Base-by-base conservation (phyloP, 2,329 filamentous ascomycete genomes). In the Colletotrichum tropicicola region DNA sequence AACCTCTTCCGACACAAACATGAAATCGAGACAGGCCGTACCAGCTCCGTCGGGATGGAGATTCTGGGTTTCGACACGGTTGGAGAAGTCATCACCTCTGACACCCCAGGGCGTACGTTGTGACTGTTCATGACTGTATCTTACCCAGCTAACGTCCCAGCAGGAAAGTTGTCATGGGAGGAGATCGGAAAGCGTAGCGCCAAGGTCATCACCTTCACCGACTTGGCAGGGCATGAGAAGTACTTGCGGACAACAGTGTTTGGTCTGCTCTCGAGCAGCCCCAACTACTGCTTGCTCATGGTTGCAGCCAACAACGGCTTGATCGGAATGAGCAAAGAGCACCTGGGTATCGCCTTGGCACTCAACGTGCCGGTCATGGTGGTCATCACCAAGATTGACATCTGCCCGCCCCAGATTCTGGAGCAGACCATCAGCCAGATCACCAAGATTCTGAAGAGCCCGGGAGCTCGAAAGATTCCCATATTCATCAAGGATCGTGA, bases 351-450 rank as follows among this genome's bases (percentile, higher is more conserved):
- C 68, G 95, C 96, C 0, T 83, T 98, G 30, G 94, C 96, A 1
- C 83, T 99, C 54, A 98, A 98, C 73, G 95, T 99, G 10, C 96
- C 96, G 0, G 93, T 99, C 71, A 97, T 99, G 93, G 94, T 98
- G 4, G 91, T 98, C 69, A 90, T 98, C 68, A 99, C 95, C 77
- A 99, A 98, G 82, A 97, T 98, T 69, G 96, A 98, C 75, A 98
- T 98, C 59, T 98, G 96, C 77, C 96, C 96, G 21, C 94, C 95
- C 2, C 92, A 98, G 69, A 98, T 99, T 73, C 83, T 99, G 23
- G 89, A 97, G 79, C 92, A 98, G 81, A 99, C 96, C 21, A 89
- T 98, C 47, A 91, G 89, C 10, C 95, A 98, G 77, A 88, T 99
- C 68, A 95, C 90, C 56, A 92, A 94, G 74, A 98, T 99, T 54